Base-by-base conservation (phyloP, 2,329 filamentous ascomycete genomes). In the Trichoderma sp. region DNA sequence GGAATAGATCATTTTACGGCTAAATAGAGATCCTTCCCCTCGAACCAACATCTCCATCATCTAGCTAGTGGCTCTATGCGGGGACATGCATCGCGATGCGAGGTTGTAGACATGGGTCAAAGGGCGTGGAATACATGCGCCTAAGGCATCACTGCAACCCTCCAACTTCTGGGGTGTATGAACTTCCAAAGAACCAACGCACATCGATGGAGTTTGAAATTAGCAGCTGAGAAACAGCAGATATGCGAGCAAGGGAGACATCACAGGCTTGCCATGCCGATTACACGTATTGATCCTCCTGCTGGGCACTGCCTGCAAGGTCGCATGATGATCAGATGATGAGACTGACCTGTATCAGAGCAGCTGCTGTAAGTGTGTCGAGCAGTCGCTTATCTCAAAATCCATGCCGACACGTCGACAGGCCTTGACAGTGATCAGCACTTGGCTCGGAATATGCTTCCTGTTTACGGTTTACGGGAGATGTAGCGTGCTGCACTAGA, bases 301-400 rank as follows among this genome's bases (percentile, higher is more conserved):
- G 27, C 16, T n/a, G 5, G 29, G 29, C 7, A 31, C 27, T 27
- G n/a, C 40, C 3, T n/a, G 40, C 40, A 43, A 43, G 47, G 13
- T 49, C 53, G 52, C 35, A 1, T 58, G 63, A 66, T n/a, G 24
- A 16, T 49, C 40, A 24, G 35, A 29, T 58, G 27, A 58, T 37
- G 52, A 10, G 11, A 19, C 19, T 21, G 33, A 37, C 29, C 11
- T 59, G 14, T 29, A 43, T 58, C 52, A 33, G 27, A 29, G 35
- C 31, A 33, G 19, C 16, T 57, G 19, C 55, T 49, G 47, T 56
- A 56, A 35, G 49, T 55, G 61, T 58, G 43, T 67, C 55, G 55
- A 58, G 43, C 64, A 33, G 35, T 67, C 64, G 64, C 55, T 52
- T 67, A 67, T 67, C 64, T 67, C 16, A 13, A 31, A 35, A 43